These are phyloP conservation scores for Dichomitus squalens DNA, from an alignment of 1,284 basidiomycete genomes.

Conservation along the genomic window DNA sequence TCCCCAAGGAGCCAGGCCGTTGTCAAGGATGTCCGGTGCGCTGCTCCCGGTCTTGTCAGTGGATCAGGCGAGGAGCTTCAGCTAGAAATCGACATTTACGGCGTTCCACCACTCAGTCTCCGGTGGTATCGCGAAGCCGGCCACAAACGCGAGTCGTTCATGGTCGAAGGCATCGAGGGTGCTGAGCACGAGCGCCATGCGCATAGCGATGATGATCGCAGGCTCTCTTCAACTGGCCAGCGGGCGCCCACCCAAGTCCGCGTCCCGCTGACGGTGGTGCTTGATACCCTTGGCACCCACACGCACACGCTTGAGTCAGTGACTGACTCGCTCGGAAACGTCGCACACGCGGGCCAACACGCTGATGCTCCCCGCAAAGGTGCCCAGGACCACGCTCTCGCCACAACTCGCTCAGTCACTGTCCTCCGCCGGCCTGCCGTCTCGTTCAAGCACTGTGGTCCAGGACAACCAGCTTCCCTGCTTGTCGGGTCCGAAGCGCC, in stretches of 20 bases:
- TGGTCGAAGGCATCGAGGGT: constrained; percentile 84
- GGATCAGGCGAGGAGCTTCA: constrained; percentile 68
- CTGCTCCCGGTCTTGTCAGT: constrained; percentile 32
- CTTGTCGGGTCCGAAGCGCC: constrained; percentile 68
- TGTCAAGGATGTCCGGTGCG: constrained; percentile 64
- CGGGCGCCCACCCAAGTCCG: constrained; percentile 55
- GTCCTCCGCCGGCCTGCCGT: constrained; percentile 79
- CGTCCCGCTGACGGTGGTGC: constrained; percentile 68
- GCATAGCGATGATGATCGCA: constrained; percentile 21
- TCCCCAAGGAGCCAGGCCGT: constrained; percentile 45
- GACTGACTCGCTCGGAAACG: constrained; percentile 75
- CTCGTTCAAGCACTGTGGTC: constrained; percentile 76
- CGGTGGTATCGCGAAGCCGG: constrained; percentile 75
- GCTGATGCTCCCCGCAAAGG: constrained; percentile 21
- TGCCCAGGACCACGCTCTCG: constrained; percentile 33
- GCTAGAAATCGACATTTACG: constrained; percentile 70
- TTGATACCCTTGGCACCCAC: constrained; percentile 65
- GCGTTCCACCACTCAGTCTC: constrained; percentile 79
- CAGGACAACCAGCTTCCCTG: constrained; percentile 73
- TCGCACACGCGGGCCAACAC: constrained; percentile 47
- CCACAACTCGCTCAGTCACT: constrained; percentile 63
- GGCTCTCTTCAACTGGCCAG: constrained; percentile 18
- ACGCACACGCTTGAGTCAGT: constrained; percentile 74
- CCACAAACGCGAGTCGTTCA: constrained; percentile 63
- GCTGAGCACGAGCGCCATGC: constrained; percentile 33